These are phyloP conservation scores for Draba incana DNA, from an alignment of 345 rosid species.

Conservation along the genomic window DNA sequence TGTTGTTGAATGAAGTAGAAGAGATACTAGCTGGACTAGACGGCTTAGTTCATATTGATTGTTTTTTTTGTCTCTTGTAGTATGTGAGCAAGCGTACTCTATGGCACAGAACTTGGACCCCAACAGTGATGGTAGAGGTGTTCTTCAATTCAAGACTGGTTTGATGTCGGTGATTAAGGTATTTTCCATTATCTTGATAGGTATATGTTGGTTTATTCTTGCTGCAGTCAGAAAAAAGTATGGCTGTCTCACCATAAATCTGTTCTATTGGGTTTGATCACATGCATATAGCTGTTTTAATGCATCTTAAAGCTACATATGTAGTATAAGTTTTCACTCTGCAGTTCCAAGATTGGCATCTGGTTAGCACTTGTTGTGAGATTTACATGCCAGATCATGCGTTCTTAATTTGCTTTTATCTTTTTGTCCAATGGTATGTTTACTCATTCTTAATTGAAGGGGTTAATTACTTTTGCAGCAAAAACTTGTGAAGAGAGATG, in stretches of 20 bases:
- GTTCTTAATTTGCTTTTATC: slow-evolving; percentile 17
- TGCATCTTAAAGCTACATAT: slow-evolving; percentile 3
- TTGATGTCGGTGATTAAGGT: slow-evolving; percentile 94
- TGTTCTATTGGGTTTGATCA: slow-evolving; percentile 9
- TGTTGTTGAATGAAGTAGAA: too few species aligned
- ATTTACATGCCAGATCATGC: not conserved
- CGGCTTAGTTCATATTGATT: not conserved
- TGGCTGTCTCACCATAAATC: slow-evolving; percentile 10
- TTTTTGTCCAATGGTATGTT: slow-evolving; percentile 21
- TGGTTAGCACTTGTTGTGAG: slow-evolving; percentile 2
- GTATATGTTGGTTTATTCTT: not conserved
- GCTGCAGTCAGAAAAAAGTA: not conserved
- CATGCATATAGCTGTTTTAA: slow-evolving; percentile 17
- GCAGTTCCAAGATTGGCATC: too few species aligned
- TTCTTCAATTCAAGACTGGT: slow-evolving; percentile 99
- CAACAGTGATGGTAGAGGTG: slow-evolving; percentile 94
- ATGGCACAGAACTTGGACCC: slow-evolving; percentile 98
- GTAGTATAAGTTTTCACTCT: slow-evolving; percentile 10
- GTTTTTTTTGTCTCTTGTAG: slow-evolving; percentile 45
- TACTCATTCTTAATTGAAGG: slow-evolving; percentile 14
- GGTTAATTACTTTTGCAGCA: slow-evolving; percentile 64
- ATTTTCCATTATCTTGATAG: slow-evolving; percentile 20
- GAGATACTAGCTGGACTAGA: too few species aligned
- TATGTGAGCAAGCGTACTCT: slow-evolving; percentile 95
- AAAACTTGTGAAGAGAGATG: slow-evolving; percentile 92